Evolutionary conservation across 352 stramenopile genomes (phyloP).

Genomic region (Pythium dissimile): DNA sequence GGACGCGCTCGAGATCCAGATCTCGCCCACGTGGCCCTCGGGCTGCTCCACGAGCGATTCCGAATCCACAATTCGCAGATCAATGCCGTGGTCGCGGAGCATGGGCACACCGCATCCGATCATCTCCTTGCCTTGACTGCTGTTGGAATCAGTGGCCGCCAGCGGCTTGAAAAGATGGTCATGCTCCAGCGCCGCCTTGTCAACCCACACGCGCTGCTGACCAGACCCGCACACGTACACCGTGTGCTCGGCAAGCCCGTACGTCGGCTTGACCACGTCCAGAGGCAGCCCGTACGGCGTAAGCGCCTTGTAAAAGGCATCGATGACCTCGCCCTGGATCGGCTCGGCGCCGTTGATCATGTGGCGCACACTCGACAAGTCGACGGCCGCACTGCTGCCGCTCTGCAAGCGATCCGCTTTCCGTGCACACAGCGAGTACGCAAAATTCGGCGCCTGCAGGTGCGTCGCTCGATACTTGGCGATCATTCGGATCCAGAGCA

Average conservation of each 20-base stretch:
- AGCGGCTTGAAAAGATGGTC: slow-evolving; percentile 50
- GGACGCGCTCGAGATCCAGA: slow-evolving; percentile 88
- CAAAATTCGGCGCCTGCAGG: slow-evolving; percentile 98
- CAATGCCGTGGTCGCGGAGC: slow-evolving; percentile 79
- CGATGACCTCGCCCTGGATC: slow-evolving; percentile 87
- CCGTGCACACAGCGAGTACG: slow-evolving; percentile 93
- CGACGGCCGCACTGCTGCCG: slow-evolving; percentile 35
- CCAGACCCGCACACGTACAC: slow-evolving; percentile 97
- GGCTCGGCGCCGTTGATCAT: slow-evolving; percentile 99
- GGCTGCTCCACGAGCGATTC: slow-evolving; percentile 45
- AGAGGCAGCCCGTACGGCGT: slow-evolving; percentile 75
- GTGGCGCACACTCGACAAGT: slow-evolving; percentile 93
- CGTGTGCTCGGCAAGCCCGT: slow-evolving; percentile 99
- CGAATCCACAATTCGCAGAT: slow-evolving; percentile 93
- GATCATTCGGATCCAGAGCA: slow-evolving; percentile 93
- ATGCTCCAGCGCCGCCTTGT: slow-evolving; percentile 89
- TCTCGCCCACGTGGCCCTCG: slow-evolving; percentile 75
- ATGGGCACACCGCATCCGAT: slow-evolving; percentile 93
- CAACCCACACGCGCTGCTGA: slow-evolving; percentile 82
- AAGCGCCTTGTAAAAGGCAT: slow-evolving; percentile 90
- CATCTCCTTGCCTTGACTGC: slow-evolving; percentile 63
- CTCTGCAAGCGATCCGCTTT: slow-evolving; percentile 83
- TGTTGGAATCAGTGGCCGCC: slow-evolving; percentile 1
- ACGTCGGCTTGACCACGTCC: slow-evolving; percentile 95
- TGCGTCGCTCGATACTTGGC: slow-evolving; percentile 92